Base-by-base conservation (phyloP, 306 rosid genomes). In the Dalbergia cultrata region DNA sequence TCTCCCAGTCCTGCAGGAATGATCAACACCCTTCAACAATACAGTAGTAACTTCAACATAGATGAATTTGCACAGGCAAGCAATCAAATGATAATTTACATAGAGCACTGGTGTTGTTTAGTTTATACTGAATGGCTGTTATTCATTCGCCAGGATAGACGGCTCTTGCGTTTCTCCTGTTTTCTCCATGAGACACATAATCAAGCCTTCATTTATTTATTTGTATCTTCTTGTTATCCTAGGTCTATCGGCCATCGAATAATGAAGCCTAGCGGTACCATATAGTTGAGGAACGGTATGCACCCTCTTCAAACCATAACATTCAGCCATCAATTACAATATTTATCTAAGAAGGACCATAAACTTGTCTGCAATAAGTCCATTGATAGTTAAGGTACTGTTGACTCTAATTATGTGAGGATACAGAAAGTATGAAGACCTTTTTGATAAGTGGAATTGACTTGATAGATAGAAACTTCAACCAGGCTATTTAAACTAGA, bases 1-100 rank as follows among this genome's bases (percentile, higher is more conserved):
- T 92, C 87, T 92, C 98, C 95, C 89, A 88, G 26, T 89, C 97
- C 98, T 92, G 89, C 82, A 86, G 72, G 74, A 72, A 78, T 58
- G 75, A 64, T 67, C 57, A 75, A 50, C 76, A 68, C 11, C 26
- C 13, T 47, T 75, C 61, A 37, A 80, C 65, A 59, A 77, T 43
- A 56, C 74, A 49, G 6, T 50, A 70, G 22, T 50, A 8, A 66
- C 64, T 62, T 47, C 57, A 63, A 37, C 26, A 10, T 10, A 60
- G 35, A 63, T 34, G 3, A 13, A 44, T 18, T 77, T 43, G 35
- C 76, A 54, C 39, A 44, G n/a, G 63, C 31, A 67, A 52, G 62
- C 69, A 41, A 76, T 59, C 65, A 81, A 53, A 54, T 31, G 22
- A 18, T 11, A 41, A 37, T 58, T 37, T 62, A 52, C 17, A 61